phyloP scores from a whole-genome alignment of 2,329 filamentous ascomycete species.

The Plenodomus biglobosus region DNA sequence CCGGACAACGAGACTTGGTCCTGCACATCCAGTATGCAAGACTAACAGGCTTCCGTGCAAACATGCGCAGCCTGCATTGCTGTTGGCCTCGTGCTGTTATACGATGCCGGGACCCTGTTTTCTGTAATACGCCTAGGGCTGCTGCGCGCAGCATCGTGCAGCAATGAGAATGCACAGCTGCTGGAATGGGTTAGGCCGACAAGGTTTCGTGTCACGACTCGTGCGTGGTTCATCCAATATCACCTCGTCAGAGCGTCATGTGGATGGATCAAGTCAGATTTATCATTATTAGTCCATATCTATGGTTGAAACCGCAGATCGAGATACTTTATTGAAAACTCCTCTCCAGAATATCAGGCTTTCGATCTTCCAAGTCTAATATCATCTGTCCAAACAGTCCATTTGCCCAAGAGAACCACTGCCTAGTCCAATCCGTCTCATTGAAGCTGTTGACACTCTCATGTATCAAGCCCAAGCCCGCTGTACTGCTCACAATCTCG shows the following conservation, averaged over 20 bases:
- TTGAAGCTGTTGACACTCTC: conserved; percentile 56
- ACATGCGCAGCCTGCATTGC: background rate
- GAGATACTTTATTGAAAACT: conserved; percentile 46
- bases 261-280: background rate
- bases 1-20: background rate
- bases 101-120: background rate
- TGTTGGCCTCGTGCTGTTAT: conserved; percentile 1
- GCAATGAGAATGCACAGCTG: conserved; percentile 5
- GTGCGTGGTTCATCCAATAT: background rate
- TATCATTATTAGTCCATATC: background rate
- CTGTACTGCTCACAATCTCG: conserved; percentile 52
- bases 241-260: background rate
- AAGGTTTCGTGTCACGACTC: conserved; percentile 1
- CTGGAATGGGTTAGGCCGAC: conserved; percentile 1
- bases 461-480: conserved; percentile 53
- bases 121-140: background rate
- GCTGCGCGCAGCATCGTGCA: conserved; percentile 1
- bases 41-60: background rate
- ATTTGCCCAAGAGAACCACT: conserved; percentile 57
- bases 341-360: conserved; percentile 46
- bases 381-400: conserved; percentile 56
- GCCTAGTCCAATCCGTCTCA: conserved; percentile 50
- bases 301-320: background rate
- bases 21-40: conserved; percentile 1
- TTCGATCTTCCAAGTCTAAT: conserved; percentile 48